Conservation (phyloP, 306 rosid species). For the Herpetospermum pedunculosum region DNA sequence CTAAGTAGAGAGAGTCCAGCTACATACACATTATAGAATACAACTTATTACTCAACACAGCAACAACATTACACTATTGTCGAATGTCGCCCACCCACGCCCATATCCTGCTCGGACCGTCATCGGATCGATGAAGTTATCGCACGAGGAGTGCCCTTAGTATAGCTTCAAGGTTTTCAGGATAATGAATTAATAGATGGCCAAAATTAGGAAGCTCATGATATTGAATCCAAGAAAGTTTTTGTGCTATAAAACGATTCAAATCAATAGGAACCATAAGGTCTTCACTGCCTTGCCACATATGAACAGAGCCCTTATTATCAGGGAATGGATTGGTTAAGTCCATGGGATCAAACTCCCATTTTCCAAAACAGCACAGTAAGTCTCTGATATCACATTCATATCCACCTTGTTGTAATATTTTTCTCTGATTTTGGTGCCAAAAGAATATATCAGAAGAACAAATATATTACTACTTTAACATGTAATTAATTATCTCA, state of each 20-base stretch:
- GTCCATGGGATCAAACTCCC: constrained; percentile 42
- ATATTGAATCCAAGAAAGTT: constrained; percentile 65
- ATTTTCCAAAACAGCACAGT: constrained; percentile 29
- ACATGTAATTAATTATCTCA: too few relatives aligned
- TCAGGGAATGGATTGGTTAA: constrained; percentile 27
- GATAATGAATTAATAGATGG: constrained; percentile 28
- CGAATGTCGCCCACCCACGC: neutral
- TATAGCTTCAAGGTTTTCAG: constrained; percentile 32
- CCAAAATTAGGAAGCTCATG: constrained; percentile 61
- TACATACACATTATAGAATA: too few relatives aligned
- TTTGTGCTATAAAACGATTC: constrained; percentile 39
- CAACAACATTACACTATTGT: neutral
- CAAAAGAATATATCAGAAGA: neutral
- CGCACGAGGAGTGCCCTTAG: constrained; percentile 37
- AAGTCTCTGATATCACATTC: constrained; percentile 56
- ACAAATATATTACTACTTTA: too few relatives aligned
- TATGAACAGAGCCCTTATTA: constrained; percentile 32
- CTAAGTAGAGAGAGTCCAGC: too few relatives aligned
- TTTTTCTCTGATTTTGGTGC: constrained; percentile 27
- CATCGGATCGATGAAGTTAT: too few relatives aligned
- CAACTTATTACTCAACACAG: neutral
- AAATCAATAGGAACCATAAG: constrained; percentile 32
- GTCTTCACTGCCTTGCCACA: constrained; percentile 70
- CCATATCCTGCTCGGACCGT: too few relatives aligned
- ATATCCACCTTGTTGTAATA: constrained; percentile 50